phyloP scores from a whole-genome alignment of 257 asterid genomes.

The Lavandula angustifolia region DNA sequence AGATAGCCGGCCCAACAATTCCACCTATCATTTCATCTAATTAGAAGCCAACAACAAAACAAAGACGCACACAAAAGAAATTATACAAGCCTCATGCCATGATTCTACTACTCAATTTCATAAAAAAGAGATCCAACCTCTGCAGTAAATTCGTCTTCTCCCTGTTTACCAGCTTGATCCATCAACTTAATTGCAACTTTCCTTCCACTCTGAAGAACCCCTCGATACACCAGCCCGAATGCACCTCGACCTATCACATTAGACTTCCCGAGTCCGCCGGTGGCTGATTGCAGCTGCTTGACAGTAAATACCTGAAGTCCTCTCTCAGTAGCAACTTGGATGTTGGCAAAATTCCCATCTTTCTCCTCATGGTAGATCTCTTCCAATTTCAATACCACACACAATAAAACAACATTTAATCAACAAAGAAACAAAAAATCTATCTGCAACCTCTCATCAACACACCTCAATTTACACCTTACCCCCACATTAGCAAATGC shows the following conservation, averaged over 20 bases:
- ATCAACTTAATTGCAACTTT: constrained; percentile 89
- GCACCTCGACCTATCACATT: constrained; percentile 90
- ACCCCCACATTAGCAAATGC: constrained; percentile 17
- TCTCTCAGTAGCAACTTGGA: constrained; percentile 53
- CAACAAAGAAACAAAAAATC: not conserved
- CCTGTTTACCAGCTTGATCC: constrained; percentile 92
- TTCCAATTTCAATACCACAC: constrained; percentile 10
- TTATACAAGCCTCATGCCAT: not conserved
- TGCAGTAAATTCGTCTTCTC: constrained; percentile 83
- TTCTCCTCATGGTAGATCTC: constrained; percentile 50
- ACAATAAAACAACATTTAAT: constrained; percentile 2
- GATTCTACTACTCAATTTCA: not conserved
- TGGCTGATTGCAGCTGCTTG: constrained; percentile 90
- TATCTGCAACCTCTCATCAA: not conserved
- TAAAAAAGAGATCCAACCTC: constrained; percentile 52
- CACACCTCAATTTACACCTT: not conserved
- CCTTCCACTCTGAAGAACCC: constrained; percentile 85
- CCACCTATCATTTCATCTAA: constrained; percentile 54
- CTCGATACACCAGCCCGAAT: constrained; percentile 79
- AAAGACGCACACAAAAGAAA: not conserved
- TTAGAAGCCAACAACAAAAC: constrained; percentile 9
- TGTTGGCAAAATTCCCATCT: constrained; percentile 38
- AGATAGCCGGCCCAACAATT: constrained; percentile 65
- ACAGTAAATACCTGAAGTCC: constrained; percentile 71
- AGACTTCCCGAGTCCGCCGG: constrained; percentile 86